These are phyloP conservation scores for Guyanaporus albipodus DNA, from an alignment of 768 basidiomycete genomes.

Conservation along the genomic window DNA sequence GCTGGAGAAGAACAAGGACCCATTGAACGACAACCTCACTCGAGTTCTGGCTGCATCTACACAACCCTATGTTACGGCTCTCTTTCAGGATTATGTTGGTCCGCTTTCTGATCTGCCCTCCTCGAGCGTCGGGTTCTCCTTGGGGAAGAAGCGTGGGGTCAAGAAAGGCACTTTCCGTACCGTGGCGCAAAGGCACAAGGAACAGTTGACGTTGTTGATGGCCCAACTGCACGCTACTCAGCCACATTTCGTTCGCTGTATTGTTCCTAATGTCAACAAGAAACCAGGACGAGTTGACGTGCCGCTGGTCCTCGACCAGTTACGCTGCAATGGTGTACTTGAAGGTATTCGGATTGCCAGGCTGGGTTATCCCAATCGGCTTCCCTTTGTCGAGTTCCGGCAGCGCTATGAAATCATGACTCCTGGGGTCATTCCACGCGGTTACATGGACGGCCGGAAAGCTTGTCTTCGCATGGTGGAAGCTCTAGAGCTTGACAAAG, in stretches of 20 bases:
- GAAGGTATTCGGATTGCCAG: slow-evolving; percentile 98
- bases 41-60: slow-evolving; percentile 80
- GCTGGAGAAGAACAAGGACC: slow-evolving; percentile 99
- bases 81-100: slow-evolving; percentile 83
- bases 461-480: slow-evolving; percentile 90
- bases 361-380: slow-evolving; percentile 93
- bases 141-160: slow-evolving; percentile 64
- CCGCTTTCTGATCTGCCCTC: slow-evolving; percentile 28
- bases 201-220: slow-evolving; percentile 92
- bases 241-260: slow-evolving; percentile 97
- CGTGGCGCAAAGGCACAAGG: slow-evolving; percentile 91
- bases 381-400: slow-evolving; percentile 96
- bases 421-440: slow-evolving; percentile 86
- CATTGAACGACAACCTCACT: slow-evolving; percentile 92
- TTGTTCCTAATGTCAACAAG: slow-evolving; percentile 91
- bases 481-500: slow-evolving; percentile 81
- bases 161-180: slow-evolving; percentile 98
- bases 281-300: slow-evolving; percentile 89
- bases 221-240: slow-evolving; percentile 87
- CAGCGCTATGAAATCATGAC: slow-evolving; percentile 96
- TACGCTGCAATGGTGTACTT: slow-evolving; percentile 97
- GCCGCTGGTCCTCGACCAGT: slow-evolving; percentile 91
- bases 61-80: slow-evolving; percentile 73
- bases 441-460: slow-evolving; percentile 97
- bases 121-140: slow-evolving; percentile 36